Conservation (phyloP, 2,329 filamentous ascomycete genomes). For the Triangularia verruculosa region DNA sequence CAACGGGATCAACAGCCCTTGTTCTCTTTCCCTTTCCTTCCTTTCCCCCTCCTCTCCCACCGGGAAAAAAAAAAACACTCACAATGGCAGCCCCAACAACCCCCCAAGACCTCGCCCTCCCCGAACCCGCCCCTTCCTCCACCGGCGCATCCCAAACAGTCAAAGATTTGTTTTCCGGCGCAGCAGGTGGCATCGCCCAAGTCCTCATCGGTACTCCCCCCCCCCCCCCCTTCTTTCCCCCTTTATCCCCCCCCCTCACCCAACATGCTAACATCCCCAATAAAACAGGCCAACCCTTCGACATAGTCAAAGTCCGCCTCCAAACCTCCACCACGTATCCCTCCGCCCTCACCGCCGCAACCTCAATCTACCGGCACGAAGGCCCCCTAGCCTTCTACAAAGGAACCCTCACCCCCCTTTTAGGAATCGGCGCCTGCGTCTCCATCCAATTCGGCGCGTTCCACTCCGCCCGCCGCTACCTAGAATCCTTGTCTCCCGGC, state of each 20-base stretch:
- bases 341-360: constrained; percentile 75
- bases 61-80: background rate
- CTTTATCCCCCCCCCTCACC: background rate
- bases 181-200: constrained; percentile 88
- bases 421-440: constrained; percentile 95
- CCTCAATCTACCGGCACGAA: constrained; percentile 82
- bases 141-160: constrained; percentile 55
- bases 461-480: constrained; percentile 81
- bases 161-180: constrained; percentile 90
- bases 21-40: background rate
- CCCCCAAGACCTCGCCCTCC: background rate
- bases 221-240: constrained; percentile 10
- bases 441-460: constrained; percentile 99
- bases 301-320: constrained; percentile 96
- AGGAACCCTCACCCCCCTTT: constrained; percentile 87
- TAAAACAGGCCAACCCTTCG: constrained; percentile 63
- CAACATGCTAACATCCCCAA: constrained; percentile 6
- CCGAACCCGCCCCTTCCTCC: background rate
- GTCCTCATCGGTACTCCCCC: constrained; percentile 76
- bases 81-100: background rate
- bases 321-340: constrained; percentile 84
- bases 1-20: background rate
- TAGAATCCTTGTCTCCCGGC: constrained; percentile 61
- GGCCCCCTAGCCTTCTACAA: constrained; percentile 96
- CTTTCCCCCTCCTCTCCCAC: background rate